These are phyloP conservation scores for Globisporangium cylindrosporum DNA, from an alignment of 352 stramenopile species.

Conservation along the genomic window DNA sequence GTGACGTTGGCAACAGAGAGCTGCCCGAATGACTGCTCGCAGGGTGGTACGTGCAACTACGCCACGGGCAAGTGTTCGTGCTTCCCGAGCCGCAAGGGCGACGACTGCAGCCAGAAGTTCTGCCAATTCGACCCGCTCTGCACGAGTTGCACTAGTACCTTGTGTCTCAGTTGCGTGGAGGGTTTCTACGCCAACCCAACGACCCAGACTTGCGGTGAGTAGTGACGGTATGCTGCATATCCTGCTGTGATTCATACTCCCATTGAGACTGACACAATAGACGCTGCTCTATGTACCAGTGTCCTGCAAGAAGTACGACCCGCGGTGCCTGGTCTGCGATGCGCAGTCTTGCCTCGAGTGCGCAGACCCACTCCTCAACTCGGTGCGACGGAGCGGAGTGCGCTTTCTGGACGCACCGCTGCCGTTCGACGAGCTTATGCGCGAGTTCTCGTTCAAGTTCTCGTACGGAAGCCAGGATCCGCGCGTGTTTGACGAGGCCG, in stretches of 20 bases:
- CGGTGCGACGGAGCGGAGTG: slow-evolving; percentile 85
- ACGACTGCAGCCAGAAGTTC: slow-evolving; percentile 77
- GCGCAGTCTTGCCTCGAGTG: slow-evolving; percentile 79
- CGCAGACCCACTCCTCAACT: slow-evolving; percentile 89
- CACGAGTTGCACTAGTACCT: slow-evolving; percentile 71
- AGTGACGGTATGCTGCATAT: background rate
- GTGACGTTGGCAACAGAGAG: slow-evolving; percentile 30
- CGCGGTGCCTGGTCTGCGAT: slow-evolving; percentile 89
- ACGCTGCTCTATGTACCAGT: slow-evolving; percentile 23
- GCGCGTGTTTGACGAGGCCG: slow-evolving; percentile 91
- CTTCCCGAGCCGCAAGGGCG: slow-evolving; percentile 54
- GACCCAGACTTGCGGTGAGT: slow-evolving; percentile 64
- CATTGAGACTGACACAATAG: background rate
- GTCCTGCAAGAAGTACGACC: slow-evolving; percentile 87
- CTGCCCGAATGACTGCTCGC: slow-evolving; percentile 89
- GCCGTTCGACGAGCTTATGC: slow-evolving; percentile 84
- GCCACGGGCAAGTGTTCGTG: slow-evolving; percentile 85
- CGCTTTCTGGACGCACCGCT: slow-evolving; percentile 63
- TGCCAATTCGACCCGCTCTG: slow-evolving; percentile 86
- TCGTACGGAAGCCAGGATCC: slow-evolving; percentile 90
- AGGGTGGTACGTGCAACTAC: slow-evolving; percentile 87
- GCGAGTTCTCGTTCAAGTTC: slow-evolving; percentile 89
- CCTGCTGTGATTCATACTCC: background rate
- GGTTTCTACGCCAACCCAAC: slow-evolving; percentile 81
- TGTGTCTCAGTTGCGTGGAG: slow-evolving; percentile 83